These are phyloP conservation scores for Neurospora sp. DNA, from an alignment of 2,329 filamentous ascomycete species.

Conservation along the genomic window DNA sequence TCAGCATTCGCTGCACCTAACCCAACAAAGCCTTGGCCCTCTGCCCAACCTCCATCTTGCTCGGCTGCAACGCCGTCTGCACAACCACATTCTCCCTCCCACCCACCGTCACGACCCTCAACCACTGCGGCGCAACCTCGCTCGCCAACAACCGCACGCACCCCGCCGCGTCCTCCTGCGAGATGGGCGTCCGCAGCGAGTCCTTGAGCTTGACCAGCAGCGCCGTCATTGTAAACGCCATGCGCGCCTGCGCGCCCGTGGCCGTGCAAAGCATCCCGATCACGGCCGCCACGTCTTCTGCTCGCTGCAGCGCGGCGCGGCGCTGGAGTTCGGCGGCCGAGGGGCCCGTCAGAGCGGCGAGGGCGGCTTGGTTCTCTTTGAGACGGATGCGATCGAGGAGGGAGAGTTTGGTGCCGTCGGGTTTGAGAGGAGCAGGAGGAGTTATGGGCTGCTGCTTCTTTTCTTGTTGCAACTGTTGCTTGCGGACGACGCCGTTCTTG, in stretches of 20 bases:
- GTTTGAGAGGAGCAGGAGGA: conserved; percentile 25
- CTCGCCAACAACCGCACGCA: conserved; percentile 42
- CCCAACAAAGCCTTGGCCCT: conserved; percentile 18
- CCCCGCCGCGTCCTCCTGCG: conserved; percentile 38
- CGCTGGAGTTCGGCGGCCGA: conserved; percentile 48
- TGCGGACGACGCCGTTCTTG: conserved; percentile 44
- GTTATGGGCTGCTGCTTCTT: conserved; percentile 22
- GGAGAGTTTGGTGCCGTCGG: conserved; percentile 46
- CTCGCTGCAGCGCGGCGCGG: conserved; percentile 54
- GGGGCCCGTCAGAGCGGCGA: conserved; percentile 32
- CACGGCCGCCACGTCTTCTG: conserved; percentile 57
- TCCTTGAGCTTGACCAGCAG: conserved; percentile 57
- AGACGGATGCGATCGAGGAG: conserved; percentile 67
- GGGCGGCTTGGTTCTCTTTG: conserved; percentile 50
- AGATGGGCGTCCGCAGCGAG: conserved; percentile 49
- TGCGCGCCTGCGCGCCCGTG: conserved; percentile 37
- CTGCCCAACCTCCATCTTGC: conserved; percentile 25
- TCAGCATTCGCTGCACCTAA: conserved; percentile 2
- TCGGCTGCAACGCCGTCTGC: conserved; percentile 29
- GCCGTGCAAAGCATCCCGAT: conserved; percentile 54
- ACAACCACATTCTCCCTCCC: conserved; percentile 48
- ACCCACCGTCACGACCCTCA: conserved; percentile 40
- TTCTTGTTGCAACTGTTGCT: conserved; percentile 27
- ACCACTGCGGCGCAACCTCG: conserved; percentile 48
- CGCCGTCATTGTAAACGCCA: conserved; percentile 55